Evolutionary conservation across 2,329 filamentous ascomycete species (phyloP), one percentile per base, ranked within the genome.

Genomic region (Fusarium annulatum): DNA sequence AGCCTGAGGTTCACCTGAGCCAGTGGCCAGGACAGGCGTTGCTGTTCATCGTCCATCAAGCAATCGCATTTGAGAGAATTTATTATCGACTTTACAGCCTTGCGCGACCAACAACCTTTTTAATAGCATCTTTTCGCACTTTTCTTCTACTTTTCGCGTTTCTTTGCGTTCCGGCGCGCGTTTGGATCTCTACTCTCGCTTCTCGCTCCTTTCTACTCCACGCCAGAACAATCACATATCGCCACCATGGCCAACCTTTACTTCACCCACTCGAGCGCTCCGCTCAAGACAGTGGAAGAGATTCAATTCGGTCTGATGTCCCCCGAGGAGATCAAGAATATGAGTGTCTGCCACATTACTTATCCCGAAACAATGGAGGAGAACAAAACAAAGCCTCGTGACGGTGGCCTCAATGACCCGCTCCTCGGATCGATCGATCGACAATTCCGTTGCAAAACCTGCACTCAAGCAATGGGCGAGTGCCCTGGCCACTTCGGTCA

Each of bases 361-460:
- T 98, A 98, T 82, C 95, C 96, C n/a, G 96, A 99, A 87, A 98
- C 96, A 34, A 98, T 99, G 96, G 96, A 99, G 81, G 96, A 99
- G 84, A 93, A 93, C 83, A 93, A 95, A 80, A 92, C 94, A 76
- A 94, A 94, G 82, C 96, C 96, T 74, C 94, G 96, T 77, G 93
- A 96, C 71, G 92, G 93, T 81, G 96, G 96, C 80, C 88, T 98
- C 77, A 98, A 98, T 82, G 96, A 99, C 82, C 95, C 96, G 75
- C 93, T 95, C 77, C 92, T 99, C 58, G 96, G 96, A 66, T 97
- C 96, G 56, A 97, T 99, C 82, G 97, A 99, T 83, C 92, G 96
- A 74, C 93, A 95, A 81, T 97, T 94, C 87, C 94, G 95, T 84
- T 99, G 96, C 86, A 95, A 93, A 80, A 98, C 97, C 55, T 99